Conservation (phyloP, 495 filamentous ascomycete genomes). For the Darksidea phi region DNA sequence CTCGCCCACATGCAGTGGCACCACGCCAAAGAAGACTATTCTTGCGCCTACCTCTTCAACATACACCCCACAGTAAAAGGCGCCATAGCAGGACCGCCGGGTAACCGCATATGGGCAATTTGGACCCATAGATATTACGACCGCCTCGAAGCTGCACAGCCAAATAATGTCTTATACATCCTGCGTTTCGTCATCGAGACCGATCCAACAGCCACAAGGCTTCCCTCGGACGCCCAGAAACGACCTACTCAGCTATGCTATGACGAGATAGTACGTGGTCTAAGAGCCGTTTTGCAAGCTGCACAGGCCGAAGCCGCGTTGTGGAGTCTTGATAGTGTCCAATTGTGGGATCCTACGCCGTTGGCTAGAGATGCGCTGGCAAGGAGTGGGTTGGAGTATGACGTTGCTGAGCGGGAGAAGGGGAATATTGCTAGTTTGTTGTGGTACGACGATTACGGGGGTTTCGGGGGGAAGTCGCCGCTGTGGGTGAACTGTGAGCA, state of each 20-base stretch:
- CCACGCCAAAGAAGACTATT: conserved; percentile 10
- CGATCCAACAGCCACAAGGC: conserved; percentile 12
- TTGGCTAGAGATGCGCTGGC: conserved; percentile 21
- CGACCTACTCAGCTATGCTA: background rate
- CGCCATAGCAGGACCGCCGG: conserved; percentile 5
- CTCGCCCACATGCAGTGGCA: conserved; percentile 21
- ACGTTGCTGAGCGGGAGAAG: conserved; percentile 15
- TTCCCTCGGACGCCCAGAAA: conserved; percentile 1
- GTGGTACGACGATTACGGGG: conserved; percentile 17
- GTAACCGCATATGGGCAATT: conserved; percentile 12
- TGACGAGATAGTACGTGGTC: conserved; percentile 3
- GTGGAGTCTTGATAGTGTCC: conserved; percentile 23
- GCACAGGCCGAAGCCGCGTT: conserved; percentile 31
- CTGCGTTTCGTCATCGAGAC: conserved; percentile 10
- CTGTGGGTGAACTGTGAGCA: conserved; percentile 14
- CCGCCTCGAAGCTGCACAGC: background rate
- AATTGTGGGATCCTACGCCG: conserved; percentile 31
- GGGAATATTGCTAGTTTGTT: conserved; percentile 25
- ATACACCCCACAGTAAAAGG: conserved; percentile 7
- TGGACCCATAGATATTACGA: conserved; percentile 20
- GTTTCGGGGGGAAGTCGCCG: background rate
- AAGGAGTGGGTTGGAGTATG: conserved; percentile 10
- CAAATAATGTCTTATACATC: conserved; percentile 15
- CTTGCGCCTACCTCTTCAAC: conserved; percentile 10
- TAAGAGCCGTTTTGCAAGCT: conserved; percentile 24